phyloP scores from a whole-genome alignment of 371 early-diverging fungal genomes.

The Funneliformis caledonium region DNA sequence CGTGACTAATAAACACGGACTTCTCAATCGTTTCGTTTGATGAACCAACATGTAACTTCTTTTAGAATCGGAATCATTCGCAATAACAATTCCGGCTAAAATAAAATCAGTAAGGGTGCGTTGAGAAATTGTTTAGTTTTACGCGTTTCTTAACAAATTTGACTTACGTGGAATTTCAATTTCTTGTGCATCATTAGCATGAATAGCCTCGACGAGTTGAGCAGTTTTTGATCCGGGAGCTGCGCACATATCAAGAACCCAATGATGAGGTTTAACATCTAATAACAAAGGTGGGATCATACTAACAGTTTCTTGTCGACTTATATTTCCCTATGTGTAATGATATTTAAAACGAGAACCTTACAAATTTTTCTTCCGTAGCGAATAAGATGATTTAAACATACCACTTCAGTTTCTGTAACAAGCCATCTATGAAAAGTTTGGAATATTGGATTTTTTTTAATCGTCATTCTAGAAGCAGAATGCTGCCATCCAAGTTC shows the following conservation, averaged over 20 bases:
- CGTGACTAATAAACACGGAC: constrained; percentile 92
- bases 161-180: constrained; percentile 64
- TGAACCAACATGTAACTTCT: constrained; percentile 95
- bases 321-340: constrained; percentile 79
- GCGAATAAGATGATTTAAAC: constrained; percentile 27
- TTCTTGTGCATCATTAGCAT: constrained; percentile 63
- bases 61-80: constrained; percentile 95
- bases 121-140: background rate
- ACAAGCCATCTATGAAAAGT: constrained; percentile 94
- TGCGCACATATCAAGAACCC: constrained; percentile 91
- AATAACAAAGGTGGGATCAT: constrained; percentile 98
- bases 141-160: too few species aligned
- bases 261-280: constrained; percentile 90
- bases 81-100: constrained; percentile 89
- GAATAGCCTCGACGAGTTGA: constrained; percentile 92
- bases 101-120: background rate
- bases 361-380: background rate
- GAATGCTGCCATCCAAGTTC: constrained; percentile 86
- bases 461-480: constrained; percentile 70
- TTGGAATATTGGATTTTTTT: constrained; percentile 71
- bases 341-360: background rate
- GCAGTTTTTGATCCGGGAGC: constrained; percentile 93
- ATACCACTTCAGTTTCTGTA: constrained; percentile 88
- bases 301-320: constrained; percentile 97
- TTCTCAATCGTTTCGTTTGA: constrained; percentile 92